Conservation (phyloP, 306 rosid species). For the Gastrolobium bilobum region DNA sequence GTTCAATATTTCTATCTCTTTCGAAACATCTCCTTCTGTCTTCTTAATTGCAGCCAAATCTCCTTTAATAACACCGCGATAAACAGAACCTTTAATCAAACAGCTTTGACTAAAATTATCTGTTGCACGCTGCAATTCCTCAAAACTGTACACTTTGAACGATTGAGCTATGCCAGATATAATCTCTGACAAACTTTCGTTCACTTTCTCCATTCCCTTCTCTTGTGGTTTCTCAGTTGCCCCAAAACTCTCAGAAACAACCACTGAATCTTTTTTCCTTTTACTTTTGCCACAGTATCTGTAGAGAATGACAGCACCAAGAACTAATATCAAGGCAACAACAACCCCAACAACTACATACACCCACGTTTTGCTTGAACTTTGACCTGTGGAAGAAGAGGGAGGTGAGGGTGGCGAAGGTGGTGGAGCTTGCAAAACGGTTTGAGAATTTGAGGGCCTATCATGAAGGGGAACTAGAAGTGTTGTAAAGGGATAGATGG, state of each 20-base stretch:
- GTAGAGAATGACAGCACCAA: conserved; percentile 51
- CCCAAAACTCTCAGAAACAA: conserved; percentile 50
- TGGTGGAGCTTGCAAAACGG: conserved; percentile 48
- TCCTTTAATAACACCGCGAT: conserved; percentile 63
- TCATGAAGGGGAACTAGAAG: conserved; percentile 76
- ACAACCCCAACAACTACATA: conserved; percentile 69
- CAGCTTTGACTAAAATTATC: conserved; percentile 64
- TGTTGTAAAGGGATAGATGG: conserved; percentile 63
- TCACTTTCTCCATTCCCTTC: conserved; percentile 49
- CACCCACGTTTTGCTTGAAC: conserved; percentile 71
- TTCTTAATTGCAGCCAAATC: conserved; percentile 76
- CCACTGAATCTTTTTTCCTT: conserved; percentile 41
- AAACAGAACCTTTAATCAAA: conserved; percentile 72
- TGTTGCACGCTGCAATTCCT: conserved; percentile 78
- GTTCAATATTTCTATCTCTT: conserved; percentile 71
- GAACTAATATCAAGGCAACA: conserved; percentile 50
- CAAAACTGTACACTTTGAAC: conserved; percentile 67
- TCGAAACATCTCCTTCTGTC: conserved; percentile 74
- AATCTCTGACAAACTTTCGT: conserved; percentile 57
- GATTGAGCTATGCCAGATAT: conserved; percentile 71
- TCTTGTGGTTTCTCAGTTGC: conserved; percentile 50
- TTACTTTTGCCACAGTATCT: conserved; percentile 29
- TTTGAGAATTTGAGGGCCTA: conserved; percentile 65
- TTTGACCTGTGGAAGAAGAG: conserved; percentile 41
- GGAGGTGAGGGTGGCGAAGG: conserved; percentile 52